Base-by-base conservation (phyloP, 176 grass and related monocot genomes). In the Pontederia paniculata region DNA sequence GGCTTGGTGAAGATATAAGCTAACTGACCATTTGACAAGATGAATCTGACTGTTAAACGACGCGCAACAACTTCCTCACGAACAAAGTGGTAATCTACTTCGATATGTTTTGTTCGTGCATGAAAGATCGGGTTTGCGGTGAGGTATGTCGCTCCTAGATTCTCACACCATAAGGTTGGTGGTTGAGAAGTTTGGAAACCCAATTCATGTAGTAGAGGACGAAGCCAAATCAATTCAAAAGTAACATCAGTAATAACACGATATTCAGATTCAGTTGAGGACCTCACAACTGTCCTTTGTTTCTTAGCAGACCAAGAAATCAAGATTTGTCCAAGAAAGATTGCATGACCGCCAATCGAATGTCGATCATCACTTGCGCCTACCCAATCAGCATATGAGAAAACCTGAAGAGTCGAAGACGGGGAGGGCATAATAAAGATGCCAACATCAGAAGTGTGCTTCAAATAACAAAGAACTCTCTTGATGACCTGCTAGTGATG, bases 231-330 rank as follows among this genome's bases (percentile, higher is more conserved):
- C 0, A 46, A 0, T 21, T 73, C 23, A 5, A 16, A 8, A 0
- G 20, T 19, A 8, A 45, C 9, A 8, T 22, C 9, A 1, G 59
- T 47, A 0, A 73, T 1, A 1, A 16, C 17, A 0, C n/a, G 12
- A 20, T 73, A 73, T 65, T 73, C 58, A 0, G 70, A 55, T 13
- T 73, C 55, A 0, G 70, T 46, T 11, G 42, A 46, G 1, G 70
- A 73, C 0, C 21, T 0, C 20, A 58, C 18, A 9, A 73, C 48
- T 7, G 47, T 55, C 0, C 0, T 0, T 43, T 73, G 48, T 11
- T 64, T 63, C 17, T 55, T 54, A 2, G 58, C 31, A 0, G 12
- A 44, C 66, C 49, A 70, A 18, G 21, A 70, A 9, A 65, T 46
- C 1, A 54, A 1, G 46, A 53, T 62, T 0, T 2, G 0, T 3